phyloP scores from a whole-genome alignment of 192 early-diverging fungal species.

The Gaertneriomyces semiglobifer region DNA sequence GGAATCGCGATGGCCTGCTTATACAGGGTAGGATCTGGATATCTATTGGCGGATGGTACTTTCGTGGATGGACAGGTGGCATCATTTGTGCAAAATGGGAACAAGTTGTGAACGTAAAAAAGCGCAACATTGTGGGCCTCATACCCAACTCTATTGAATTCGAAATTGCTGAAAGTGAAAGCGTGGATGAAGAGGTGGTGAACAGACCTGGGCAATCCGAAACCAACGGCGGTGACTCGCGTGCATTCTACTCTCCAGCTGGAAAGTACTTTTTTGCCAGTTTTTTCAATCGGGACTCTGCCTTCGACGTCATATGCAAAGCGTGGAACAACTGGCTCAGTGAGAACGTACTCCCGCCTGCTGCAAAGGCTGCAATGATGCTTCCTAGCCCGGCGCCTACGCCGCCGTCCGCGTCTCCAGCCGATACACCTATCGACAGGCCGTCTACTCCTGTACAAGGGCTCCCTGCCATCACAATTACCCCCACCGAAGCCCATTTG shows the following conservation, averaged over 20 bases:
- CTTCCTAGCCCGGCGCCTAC: no score
- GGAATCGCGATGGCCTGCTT: constrained; percentile 23
- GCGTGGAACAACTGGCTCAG: constrained; percentile 15
- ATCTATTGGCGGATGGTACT: constrained; percentile 20
- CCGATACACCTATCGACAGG: no score
- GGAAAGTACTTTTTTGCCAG: constrained; percentile 33
- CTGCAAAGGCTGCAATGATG: no score
- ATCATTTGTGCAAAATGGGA: constrained; percentile 5
- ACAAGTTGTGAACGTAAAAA: constrained; percentile 18
- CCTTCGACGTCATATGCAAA: constrained; percentile 10
- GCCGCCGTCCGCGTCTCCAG: no score
- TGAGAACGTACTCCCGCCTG: no score
- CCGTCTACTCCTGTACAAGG: no score
- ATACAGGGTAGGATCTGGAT: constrained; percentile 35
- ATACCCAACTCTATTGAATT: constrained; percentile 33
- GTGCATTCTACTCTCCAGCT: neutral
- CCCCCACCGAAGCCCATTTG: no score
- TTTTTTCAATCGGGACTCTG: constrained; percentile 25
- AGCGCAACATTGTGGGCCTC: constrained; percentile 26
- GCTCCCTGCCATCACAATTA: no score
- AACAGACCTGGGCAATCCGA: no score
- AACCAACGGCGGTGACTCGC: no score
- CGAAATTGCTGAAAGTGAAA: constrained; percentile 1
- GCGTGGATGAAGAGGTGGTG: neutral
- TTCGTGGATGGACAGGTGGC: constrained; percentile 29